Percentiles rank a stretch among this genome's conserved stretches.
Conservation (phyloP, 495 filamentous ascomycete genomes). For the Xylaria scruposa region DNA sequence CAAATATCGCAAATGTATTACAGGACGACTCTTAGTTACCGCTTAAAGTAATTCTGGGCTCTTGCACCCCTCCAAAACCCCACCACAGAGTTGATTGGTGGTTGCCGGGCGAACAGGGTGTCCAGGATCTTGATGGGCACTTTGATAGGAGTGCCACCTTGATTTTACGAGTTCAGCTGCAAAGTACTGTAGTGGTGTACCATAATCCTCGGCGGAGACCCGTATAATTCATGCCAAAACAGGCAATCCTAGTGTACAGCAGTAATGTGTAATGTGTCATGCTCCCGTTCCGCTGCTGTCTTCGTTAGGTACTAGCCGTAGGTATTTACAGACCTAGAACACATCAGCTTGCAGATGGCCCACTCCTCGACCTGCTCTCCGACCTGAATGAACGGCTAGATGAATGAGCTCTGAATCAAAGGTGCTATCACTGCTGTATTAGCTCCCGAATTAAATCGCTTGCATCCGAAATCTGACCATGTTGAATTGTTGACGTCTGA, state of each 20-base stretch:
- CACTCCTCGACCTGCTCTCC: not conserved
- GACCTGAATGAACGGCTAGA: not conserved
- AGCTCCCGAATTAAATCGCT: not conserved
- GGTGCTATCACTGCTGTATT: not conserved
- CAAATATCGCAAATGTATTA: not conserved
- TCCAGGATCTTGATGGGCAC: not conserved
- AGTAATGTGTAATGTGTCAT: not conserved
- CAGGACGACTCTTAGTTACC: not conserved
- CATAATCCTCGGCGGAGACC: not conserved
- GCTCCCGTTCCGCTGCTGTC: not conserved
- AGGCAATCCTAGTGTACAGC: not conserved
- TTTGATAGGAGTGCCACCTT: constrained; percentile 15
- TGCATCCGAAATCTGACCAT: not conserved
- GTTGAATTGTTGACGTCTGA: constrained; percentile 11
- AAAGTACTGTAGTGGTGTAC: not conserved
- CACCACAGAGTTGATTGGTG: constrained; percentile 22
- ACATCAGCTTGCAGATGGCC: constrained; percentile 21
- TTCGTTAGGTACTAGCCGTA: not conserved
- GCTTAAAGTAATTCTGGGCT: not conserved
- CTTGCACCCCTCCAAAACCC: constrained; percentile 30
- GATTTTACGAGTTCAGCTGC: not conserved
- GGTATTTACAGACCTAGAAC: not conserved
- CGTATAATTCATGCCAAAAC: constrained; percentile 24
- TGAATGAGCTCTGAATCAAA: not conserved
- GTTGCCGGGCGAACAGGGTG: constrained; percentile 43